Conservation (phyloP, 2,329 filamentous ascomycete species). For the Neonectria neomacrospora region DNA sequence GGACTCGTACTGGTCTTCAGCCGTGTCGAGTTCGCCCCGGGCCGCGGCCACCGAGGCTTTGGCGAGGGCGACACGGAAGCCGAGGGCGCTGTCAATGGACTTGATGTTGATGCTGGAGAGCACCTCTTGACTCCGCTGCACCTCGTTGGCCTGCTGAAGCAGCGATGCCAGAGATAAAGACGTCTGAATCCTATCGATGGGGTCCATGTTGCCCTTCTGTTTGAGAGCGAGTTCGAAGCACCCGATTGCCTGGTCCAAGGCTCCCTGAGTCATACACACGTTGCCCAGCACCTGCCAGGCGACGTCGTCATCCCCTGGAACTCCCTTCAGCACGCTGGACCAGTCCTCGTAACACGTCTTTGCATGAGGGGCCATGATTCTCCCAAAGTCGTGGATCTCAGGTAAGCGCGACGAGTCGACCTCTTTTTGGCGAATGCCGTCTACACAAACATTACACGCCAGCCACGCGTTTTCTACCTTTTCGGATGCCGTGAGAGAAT, state of each 20-base stretch:
- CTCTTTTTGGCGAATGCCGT: conserved; percentile 22
- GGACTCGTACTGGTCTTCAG: conserved; percentile 19
- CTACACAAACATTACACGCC: conserved; percentile 21
- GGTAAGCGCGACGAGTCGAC: conserved; percentile 16
- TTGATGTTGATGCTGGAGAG: conserved; percentile 20
- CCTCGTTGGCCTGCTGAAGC: conserved; percentile 16
- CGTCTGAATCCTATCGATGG: conserved; percentile 20
- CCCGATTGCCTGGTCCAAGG: conserved; percentile 20
- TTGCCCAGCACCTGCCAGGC: conserved; percentile 25
- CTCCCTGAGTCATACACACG: conserved; percentile 24
- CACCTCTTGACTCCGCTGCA: conserved; percentile 17
- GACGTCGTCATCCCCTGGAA: conserved; percentile 17
- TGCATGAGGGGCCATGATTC: conserved; percentile 25
- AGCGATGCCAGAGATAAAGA: conserved; percentile 19
- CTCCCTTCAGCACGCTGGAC: conserved; percentile 15
- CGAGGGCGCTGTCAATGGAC: conserved; percentile 17
- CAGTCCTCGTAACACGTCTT: conserved; percentile 24
- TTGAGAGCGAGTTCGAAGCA: conserved; percentile 21
- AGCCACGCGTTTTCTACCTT: conserved; percentile 23
- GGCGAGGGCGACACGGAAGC: conserved; percentile 22
- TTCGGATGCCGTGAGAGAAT: conserved; percentile 17
- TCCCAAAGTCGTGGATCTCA: conserved; percentile 26
- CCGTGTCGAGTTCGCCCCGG: conserved; percentile 16
- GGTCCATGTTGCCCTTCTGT: conserved; percentile 18
- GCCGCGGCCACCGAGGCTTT: conserved; percentile 19